Evolutionary conservation across 306 rosid genomes (phyloP).

Genomic region (Begonia loranthoides): DNA sequence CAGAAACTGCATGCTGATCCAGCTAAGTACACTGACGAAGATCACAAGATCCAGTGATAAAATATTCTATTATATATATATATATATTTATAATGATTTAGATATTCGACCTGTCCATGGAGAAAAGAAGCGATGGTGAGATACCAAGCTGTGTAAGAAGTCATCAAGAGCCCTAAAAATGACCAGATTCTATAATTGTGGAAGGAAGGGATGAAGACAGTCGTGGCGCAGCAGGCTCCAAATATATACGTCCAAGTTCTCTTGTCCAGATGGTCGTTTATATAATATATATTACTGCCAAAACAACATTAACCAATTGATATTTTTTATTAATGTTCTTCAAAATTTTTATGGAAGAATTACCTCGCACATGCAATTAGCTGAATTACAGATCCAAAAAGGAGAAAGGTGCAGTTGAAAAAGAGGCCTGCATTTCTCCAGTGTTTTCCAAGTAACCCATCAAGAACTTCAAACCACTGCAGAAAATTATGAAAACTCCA

Average conservation of each 20-base stretch:
- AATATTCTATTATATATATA: too few species aligned
- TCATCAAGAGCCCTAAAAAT: slow-evolving; percentile 84
- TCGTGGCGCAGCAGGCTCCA: slow-evolving; percentile 99
- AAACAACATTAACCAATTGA: not conserved
- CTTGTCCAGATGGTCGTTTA: slow-evolving; percentile 98
- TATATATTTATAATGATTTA: not conserved
- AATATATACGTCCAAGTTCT: slow-evolving; percentile 97
- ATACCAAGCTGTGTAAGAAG: slow-evolving; percentile 93
- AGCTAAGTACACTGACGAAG: too few species aligned
- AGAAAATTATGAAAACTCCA: slow-evolving; percentile 1
- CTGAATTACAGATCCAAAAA: slow-evolving; percentile 97
- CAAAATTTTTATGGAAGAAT: not conserved
- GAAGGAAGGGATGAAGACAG: slow-evolving; percentile 92
- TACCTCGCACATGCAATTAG: slow-evolving; percentile 96
- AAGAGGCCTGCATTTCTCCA: slow-evolving; percentile 90
- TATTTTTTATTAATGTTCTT: not conserved
- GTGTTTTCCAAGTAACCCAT: slow-evolving; percentile 82
- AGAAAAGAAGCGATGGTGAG: slow-evolving; percentile 82
- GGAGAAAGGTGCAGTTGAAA: slow-evolving; percentile 95
- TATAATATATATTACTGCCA: slow-evolving; percentile 79
- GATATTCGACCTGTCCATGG: slow-evolving; percentile 62
- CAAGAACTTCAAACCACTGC: slow-evolving; percentile 99
- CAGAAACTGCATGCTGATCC: too few species aligned
- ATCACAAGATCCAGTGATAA: too few species aligned
- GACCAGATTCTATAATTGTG: slow-evolving; percentile 97